phyloP scores from a whole-genome alignment of 257 asterid genomes.

The Lithospermum erythrorhizon region DNA sequence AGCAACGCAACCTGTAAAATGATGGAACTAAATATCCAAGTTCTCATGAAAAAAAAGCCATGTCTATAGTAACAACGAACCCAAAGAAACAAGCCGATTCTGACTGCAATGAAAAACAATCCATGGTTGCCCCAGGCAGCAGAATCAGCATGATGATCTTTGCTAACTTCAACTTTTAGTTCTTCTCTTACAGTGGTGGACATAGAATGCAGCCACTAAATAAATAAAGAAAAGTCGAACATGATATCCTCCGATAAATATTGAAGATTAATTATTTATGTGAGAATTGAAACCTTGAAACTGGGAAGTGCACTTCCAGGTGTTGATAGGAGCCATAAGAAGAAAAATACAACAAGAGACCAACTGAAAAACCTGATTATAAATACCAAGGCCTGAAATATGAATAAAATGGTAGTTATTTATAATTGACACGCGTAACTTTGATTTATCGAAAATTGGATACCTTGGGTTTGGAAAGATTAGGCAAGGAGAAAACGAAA shows the following conservation, averaged over 20 bases:
- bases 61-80: slow-evolving; percentile 40
- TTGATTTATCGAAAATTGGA: background rate
- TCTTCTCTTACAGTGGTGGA: slow-evolving; percentile 50
- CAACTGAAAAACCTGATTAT: slow-evolving; percentile 80
- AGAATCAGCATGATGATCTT: slow-evolving; percentile 27
- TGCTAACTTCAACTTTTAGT: slow-evolving; percentile 49
- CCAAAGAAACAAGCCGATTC: slow-evolving; percentile 91
- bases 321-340: slow-evolving; percentile 61
- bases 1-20: slow-evolving; percentile 76
- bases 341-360: slow-evolving; percentile 71
- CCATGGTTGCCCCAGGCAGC: slow-evolving; percentile 66
- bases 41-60: slow-evolving; percentile 6
- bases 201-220: slow-evolving; percentile 40
- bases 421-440: background rate
- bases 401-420: slow-evolving; percentile 18
- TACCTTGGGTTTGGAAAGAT: slow-evolving; percentile 86
- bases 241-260: background rate
- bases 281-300: slow-evolving; percentile 41
- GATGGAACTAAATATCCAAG: slow-evolving; percentile 7
- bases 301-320: slow-evolving; percentile 51
- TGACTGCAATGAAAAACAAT: slow-evolving; percentile 69
- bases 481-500: slow-evolving; percentile 78
- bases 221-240: background rate
- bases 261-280: slow-evolving; percentile 5
- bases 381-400: slow-evolving; percentile 71